Conservation (phyloP, 306 rosid genomes). For the Ceratonia siliqua region DNA sequence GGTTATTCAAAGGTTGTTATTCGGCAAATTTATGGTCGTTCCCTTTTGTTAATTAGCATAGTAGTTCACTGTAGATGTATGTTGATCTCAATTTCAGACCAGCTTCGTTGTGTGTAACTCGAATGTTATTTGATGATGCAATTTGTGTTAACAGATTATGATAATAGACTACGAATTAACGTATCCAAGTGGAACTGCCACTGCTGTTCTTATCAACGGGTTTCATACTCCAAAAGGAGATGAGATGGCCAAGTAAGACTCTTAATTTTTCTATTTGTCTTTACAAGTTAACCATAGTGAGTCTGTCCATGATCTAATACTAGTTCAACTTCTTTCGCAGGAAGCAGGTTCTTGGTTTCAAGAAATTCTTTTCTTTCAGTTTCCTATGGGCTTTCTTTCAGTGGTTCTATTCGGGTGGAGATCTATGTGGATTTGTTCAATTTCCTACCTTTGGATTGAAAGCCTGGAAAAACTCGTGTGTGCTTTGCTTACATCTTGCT, state of each 20-base stretch:
- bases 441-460: conserved; percentile 85
- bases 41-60: not conserved
- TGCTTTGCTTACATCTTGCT: conserved; percentile 30
- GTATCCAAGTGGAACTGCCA: conserved; percentile 93
- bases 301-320: conserved; percentile 24
- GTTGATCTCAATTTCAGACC: not conserved
- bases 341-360: conserved; percentile 78
- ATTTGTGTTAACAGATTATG: conserved; percentile 62
- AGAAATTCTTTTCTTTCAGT: conserved; percentile 66
- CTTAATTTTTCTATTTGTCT: not conserved
- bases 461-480: conserved; percentile 80
- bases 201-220: conserved; percentile 88
- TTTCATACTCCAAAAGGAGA: conserved; percentile 85
- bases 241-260: conserved; percentile 69
- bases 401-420: conserved; percentile 89
- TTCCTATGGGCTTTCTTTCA: conserved; percentile 85
- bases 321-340: conserved; percentile 45
- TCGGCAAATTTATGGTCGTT: not conserved
- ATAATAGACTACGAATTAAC: conserved; percentile 73
- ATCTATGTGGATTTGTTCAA: conserved; percentile 72
- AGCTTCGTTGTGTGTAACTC: not conserved
- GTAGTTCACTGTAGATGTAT: not conserved
- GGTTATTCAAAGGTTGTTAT: not conserved
- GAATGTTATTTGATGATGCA: conserved; percentile 23
- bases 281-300: not conserved